Evolutionary conservation across 2,329 filamentous ascomycete species (phyloP).

Genomic region (Berkeleyomyces rouxiae): DNA sequence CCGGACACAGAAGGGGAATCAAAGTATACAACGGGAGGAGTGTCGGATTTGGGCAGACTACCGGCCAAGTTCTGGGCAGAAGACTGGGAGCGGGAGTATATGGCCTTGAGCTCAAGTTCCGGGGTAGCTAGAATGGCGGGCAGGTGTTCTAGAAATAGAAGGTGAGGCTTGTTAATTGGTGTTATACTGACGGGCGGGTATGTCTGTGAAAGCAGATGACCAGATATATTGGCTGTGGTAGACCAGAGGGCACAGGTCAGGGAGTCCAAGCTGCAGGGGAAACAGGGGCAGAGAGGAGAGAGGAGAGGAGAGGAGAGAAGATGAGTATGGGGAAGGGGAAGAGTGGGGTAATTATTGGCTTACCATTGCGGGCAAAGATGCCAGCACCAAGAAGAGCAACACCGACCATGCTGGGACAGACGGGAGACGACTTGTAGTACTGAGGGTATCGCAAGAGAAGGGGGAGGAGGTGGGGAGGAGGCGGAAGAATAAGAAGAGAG

Average conservation of each 20-base stretch:
- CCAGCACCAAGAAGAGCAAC: slow-evolving; percentile 47
- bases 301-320: too few species aligned
- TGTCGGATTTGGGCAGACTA: not conserved
- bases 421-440: too few species aligned
- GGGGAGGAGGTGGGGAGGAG: not conserved
- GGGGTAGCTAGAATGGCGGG: slow-evolving; percentile 42
- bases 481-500: not conserved
- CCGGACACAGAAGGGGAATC: slow-evolving; percentile 23
- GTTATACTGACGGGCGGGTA: not conserved
- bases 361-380: slow-evolving; percentile 44
- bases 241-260: not conserved
- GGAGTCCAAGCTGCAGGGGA: not conserved
- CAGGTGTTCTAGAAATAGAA: slow-evolving; percentile 16
- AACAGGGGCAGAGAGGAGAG: too few species aligned
- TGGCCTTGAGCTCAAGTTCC: slow-evolving; percentile 39
- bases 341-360: slow-evolving; percentile 14
- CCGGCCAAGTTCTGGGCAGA: slow-evolving; percentile 29
- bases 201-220: not conserved
- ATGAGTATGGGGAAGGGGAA: not conserved
- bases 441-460: too few species aligned
- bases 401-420: slow-evolving; percentile 20
- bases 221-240: not conserved
- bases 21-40: slow-evolving; percentile 10
- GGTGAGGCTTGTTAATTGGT: slow-evolving; percentile 2
- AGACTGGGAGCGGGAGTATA: slow-evolving; percentile 46